Conservation (phyloP, 2,329 filamentous ascomycete genomes). For the Penicillium sp. region DNA sequence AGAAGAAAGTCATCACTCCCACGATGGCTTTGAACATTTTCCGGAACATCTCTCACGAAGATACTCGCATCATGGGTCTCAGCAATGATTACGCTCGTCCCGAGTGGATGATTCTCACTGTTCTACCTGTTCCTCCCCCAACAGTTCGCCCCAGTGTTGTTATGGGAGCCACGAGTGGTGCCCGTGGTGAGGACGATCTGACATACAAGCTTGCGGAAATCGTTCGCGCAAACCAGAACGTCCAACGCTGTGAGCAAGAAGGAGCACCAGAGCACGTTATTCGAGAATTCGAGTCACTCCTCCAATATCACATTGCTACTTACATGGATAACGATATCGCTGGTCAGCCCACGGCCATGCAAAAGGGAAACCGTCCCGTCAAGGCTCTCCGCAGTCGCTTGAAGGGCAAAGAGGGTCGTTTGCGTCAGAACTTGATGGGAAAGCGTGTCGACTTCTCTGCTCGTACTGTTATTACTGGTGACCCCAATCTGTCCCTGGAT, state of each 20-base stretch:
- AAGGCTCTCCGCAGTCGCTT: constrained; percentile 95
- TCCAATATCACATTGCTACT: constrained; percentile 97
- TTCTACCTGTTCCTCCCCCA: constrained; percentile 90
- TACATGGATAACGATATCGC: constrained; percentile 99
- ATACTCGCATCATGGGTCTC: constrained; percentile 82
- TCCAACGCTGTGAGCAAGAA: constrained; percentile 84
- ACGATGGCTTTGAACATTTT: constrained; percentile 84
- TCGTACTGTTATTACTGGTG: constrained; percentile 98
- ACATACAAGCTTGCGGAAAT: constrained; percentile 99
- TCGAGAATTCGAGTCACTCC: constrained; percentile 81
- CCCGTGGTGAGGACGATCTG: constrained; percentile 96
- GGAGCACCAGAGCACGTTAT: constrained; percentile 90
- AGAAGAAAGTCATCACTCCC: constrained; percentile 79
- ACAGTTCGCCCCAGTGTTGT: constrained; percentile 96
- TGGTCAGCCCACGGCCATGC: constrained; percentile 86
- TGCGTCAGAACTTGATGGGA: constrained; percentile 98
- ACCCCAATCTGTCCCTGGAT: constrained; percentile 92
- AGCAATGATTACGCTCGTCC: constrained; percentile 94
- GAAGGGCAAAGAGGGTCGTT: constrained; percentile 98
- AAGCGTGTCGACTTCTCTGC: constrained; percentile 99
- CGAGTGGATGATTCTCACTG: constrained; percentile 97
- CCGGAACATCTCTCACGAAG: constrained; percentile 75
- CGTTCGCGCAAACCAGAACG: constrained; percentile 93
- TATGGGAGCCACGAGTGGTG: constrained; percentile 87
- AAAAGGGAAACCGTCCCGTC: constrained; percentile 94